Conservation (phyloP, 2,329 filamentous ascomycete species). For the Colletotrichum gigasporum region DNA sequence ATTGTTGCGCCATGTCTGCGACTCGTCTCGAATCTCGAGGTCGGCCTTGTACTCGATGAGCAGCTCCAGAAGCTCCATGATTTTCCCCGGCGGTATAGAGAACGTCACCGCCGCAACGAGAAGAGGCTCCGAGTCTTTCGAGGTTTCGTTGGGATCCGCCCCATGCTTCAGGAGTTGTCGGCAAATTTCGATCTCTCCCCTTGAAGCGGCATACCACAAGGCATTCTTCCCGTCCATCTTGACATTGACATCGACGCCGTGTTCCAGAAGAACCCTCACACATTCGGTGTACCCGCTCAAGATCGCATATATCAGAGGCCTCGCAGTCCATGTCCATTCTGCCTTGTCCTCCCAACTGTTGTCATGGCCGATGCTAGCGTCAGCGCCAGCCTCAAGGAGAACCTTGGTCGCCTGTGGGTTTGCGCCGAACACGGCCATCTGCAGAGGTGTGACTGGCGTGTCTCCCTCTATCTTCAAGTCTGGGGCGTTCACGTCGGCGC, state of each 20-base stretch:
- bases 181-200: background rate
- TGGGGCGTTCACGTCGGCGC: background rate
- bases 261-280: background rate
- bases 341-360: background rate
- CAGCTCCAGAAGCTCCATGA: constrained; percentile 18
- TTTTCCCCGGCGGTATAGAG: background rate
- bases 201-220: background rate
- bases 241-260: background rate
- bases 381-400: background rate
- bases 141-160: background rate
- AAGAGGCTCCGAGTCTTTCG: background rate
- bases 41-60: constrained; percentile 8
- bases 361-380: background rate
- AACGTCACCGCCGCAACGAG: background rate
- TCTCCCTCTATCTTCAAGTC: too few relatives aligned
- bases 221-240: background rate
- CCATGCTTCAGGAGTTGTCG: constrained; percentile 7
- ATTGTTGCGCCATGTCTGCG: background rate
- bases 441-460: background rate
- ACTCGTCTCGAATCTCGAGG: background rate
- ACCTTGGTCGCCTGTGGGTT: background rate
- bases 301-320: background rate
- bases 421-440: background rate
- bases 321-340: background rate
- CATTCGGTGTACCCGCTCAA: background rate